Evolutionary conservation across 805 yeast genomes (phyloP).

Genomic region (Candida boleticola): DNA sequence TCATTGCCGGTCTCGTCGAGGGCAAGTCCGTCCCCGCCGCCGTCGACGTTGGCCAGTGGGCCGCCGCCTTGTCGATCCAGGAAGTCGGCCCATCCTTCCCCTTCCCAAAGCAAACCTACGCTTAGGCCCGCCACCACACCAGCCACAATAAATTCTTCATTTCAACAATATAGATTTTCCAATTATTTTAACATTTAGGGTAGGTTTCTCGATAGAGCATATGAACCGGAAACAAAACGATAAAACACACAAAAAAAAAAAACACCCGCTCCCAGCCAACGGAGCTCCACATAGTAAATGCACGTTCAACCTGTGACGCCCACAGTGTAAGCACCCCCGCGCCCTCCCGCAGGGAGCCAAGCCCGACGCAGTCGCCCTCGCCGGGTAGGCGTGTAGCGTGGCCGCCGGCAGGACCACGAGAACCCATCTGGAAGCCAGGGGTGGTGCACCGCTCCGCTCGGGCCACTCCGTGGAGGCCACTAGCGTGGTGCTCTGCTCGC

Average conservation of each 20-base stretch:
- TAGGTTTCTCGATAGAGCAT: neutral
- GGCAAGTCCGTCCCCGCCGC: conserved; percentile 60
- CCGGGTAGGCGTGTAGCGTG: no score
- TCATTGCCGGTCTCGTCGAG: conserved; percentile 81
- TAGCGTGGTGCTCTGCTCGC: no score
- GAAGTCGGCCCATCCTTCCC: conserved; percentile 95
- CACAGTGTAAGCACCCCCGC: no score
- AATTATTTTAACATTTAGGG: neutral
- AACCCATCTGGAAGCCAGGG: no score
- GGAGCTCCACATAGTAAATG: no score
- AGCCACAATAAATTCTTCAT: conserved; percentile 9
- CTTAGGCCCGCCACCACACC: conserved; percentile 10
- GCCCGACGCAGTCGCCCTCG: no score
- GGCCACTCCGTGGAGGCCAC: no score
- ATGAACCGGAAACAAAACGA: neutral
- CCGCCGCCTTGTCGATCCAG: conserved; percentile 88
- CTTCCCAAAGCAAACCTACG: conserved; percentile 60
- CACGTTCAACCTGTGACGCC: conserved; percentile 4
- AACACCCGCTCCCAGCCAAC: no score
- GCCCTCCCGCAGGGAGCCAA: no score
- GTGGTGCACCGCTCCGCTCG: no score
- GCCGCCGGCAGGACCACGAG: no score
- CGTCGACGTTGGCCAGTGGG: conserved; percentile 92
- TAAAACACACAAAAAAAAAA: neutral
- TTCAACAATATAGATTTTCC: conserved; percentile 16